A percentile compares a stretch with the other conserved stretches of the same genome.
Conservation (phyloP, 805 yeast species). For the Candida khao-thaluensis region DNA sequence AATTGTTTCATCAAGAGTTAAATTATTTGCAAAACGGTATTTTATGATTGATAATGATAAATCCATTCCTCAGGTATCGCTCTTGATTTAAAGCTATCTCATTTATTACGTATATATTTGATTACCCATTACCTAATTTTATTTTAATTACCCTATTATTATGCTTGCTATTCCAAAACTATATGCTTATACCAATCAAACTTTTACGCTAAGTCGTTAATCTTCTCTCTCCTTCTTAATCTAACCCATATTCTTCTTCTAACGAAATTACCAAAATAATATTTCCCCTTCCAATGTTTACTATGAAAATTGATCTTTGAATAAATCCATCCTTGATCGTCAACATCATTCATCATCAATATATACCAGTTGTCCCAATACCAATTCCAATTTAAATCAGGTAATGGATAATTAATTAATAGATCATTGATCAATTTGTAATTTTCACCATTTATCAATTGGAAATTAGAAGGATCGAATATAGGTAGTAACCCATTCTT, state of each 20-base stretch:
- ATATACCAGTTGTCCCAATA: constrained; percentile 72
- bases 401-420: constrained; percentile 44
- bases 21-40: neutral
- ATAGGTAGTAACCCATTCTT: constrained; percentile 46
- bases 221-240: constrained; percentile 25
- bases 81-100: neutral
- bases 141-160: too few relatives aligned
- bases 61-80: constrained; percentile 4
- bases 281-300: constrained; percentile 62
- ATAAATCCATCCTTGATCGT: constrained; percentile 85
- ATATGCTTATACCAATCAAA: too few relatives aligned
- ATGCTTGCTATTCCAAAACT: too few relatives aligned
- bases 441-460: constrained; percentile 41
- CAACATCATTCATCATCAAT: constrained; percentile 67
- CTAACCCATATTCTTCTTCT: constrained; percentile 67
- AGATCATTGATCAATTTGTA: constrained; percentile 29
- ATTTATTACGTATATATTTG: too few relatives aligned
- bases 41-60: constrained; percentile 4
- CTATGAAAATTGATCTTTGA: constrained; percentile 51
- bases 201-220: too few relatives aligned
- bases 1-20: constrained; percentile 6
- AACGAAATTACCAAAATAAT: constrained; percentile 57
- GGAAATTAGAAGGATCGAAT: constrained; percentile 51
- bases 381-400: constrained; percentile 67
- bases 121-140: too few relatives aligned